phyloP scores from a whole-genome alignment of 2,329 filamentous ascomycete genomes.

The Hypoxylon sp. region DNA sequence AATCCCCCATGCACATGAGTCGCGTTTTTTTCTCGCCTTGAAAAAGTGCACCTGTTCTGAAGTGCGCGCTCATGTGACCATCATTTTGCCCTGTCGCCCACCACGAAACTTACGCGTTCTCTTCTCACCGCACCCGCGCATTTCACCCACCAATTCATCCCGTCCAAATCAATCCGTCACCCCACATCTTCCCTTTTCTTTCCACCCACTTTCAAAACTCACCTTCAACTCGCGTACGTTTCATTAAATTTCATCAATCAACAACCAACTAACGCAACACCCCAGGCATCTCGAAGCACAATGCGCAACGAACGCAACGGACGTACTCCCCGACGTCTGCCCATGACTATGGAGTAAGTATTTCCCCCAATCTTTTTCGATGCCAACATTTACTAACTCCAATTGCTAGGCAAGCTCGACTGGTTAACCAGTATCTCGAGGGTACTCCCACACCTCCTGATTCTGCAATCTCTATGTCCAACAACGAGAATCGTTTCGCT shows the following conservation, averaged over 20 bases:
- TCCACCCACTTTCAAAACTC: no score
- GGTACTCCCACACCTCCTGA: conserved; percentile 1
- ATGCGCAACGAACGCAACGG: background rate
- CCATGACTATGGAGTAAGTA: background rate
- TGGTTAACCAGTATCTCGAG: background rate
- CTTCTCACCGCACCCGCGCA: background rate
- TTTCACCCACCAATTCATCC: conserved; percentile 3
- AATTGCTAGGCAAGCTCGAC: background rate
- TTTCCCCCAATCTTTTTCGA: background rate
- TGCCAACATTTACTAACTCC: conserved; percentile 5
- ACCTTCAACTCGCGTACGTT: background rate
- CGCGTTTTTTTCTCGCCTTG: background rate
- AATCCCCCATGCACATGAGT: background rate
- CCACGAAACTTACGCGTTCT: background rate
- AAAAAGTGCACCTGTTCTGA: background rate
- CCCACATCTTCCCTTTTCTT: no score
- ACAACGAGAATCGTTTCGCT: background rate
- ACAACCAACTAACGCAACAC: conserved; percentile 16
- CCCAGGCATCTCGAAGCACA: conserved; percentile 11
- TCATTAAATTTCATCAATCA: conserved; percentile 3
- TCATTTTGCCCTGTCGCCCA: background rate
- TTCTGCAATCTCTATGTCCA: conserved; percentile 7
- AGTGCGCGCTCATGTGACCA: background rate
- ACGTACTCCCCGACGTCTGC: background rate
- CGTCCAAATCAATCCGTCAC: background rate